Evolutionary conservation across 1,284 basidiomycete genomes (phyloP).

Genomic region (Pseudozyma sp.): DNA sequence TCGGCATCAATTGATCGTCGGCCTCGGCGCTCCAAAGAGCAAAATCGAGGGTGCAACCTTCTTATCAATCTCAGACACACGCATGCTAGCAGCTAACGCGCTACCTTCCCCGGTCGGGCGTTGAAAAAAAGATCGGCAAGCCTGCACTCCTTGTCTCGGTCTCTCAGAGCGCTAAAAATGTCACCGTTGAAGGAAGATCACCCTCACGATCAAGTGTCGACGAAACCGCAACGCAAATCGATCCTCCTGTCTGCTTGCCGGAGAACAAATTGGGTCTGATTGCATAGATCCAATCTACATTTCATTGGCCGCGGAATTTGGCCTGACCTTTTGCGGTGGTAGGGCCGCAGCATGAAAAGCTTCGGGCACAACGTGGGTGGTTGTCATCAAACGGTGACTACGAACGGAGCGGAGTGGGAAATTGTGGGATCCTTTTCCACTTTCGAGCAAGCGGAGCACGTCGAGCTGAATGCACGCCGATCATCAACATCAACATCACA

Average conservation of each 20-base stretch:
- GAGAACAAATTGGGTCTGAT: neutral
- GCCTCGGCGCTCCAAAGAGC: neutral
- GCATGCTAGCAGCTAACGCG: neutral
- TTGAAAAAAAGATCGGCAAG: constrained; percentile 24
- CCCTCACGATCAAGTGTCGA: neutral
- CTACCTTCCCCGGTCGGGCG: constrained; percentile 6
- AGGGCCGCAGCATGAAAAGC: constrained; percentile 4
- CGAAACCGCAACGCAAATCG: neutral
- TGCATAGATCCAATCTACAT: no score
- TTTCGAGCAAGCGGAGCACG: neutral
- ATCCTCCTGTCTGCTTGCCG: neutral
- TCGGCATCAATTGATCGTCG: no score
- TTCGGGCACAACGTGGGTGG: constrained; percentile 17
- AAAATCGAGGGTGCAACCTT: constrained; percentile 1
- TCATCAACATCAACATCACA: neutral
- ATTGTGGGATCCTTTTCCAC: neutral
- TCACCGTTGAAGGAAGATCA: neutral
- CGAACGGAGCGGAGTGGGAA: constrained; percentile 34
- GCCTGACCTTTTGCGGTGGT: neutral
- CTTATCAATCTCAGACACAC: neutral
- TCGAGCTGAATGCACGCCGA: constrained; percentile 5
- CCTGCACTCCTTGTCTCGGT: constrained; percentile 1
- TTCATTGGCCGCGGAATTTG: neutral
- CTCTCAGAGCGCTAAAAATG: neutral
- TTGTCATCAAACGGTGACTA: constrained; percentile 24